These are phyloP conservation scores for Phoenix dactylifera DNA, from an alignment of 176 grass and related monocot species.

Conservation along the genomic window DNA sequence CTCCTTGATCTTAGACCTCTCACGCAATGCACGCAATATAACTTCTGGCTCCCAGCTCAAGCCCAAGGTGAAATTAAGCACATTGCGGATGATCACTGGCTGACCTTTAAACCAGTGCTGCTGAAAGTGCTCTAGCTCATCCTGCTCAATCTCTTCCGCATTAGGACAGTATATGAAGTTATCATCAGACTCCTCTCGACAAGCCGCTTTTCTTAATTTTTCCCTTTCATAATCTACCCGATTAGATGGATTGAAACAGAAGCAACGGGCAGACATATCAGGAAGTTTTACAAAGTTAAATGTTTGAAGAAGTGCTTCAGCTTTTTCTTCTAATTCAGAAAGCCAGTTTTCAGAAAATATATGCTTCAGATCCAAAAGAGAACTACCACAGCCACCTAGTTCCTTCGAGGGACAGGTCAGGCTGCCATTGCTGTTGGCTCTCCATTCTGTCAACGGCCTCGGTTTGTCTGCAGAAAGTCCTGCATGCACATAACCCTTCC, in stretches of 20 bases:
- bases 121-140: constrained; percentile 63
- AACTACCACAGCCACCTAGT: constrained; percentile 45
- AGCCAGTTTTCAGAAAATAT: constrained; percentile 37
- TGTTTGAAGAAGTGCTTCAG: constrained; percentile 32
- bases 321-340: constrained; percentile 36
- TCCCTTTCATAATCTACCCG: constrained; percentile 20
- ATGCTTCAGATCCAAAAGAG: constrained; percentile 40
- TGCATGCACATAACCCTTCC: constrained; percentile 31
- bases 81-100: constrained; percentile 67
- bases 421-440: constrained; percentile 44
- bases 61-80: constrained; percentile 52
- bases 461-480: background rate
- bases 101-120: constrained; percentile 73
- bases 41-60: constrained; percentile 83
- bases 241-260: constrained; percentile 25
- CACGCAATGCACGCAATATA: constrained; percentile 78
- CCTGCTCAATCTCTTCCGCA: constrained; percentile 32
- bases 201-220: constrained; percentile 32
- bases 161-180: constrained; percentile 63
- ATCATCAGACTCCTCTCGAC: constrained; percentile 47
- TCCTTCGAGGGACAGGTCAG: constrained; percentile 72
- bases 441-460: constrained; percentile 33
- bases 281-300: constrained; percentile 14
- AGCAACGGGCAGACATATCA: constrained; percentile 16
- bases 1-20: constrained; percentile 29